Base-by-base conservation (phyloP, 2,329 filamentous ascomycete species). In the Dactylella cylindrospora region DNA sequence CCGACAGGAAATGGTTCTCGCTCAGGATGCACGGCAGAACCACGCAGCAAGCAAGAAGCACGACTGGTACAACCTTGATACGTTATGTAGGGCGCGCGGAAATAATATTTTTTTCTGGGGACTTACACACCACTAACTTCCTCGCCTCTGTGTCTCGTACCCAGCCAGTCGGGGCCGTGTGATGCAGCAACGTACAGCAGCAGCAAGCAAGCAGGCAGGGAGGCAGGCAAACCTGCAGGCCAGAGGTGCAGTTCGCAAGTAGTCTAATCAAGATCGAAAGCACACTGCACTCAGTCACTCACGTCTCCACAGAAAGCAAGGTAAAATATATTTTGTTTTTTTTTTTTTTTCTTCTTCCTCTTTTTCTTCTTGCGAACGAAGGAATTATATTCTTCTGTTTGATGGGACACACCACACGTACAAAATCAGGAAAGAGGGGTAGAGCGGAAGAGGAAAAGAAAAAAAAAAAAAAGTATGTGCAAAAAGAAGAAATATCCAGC, bases 401-500 rank as follows among this genome's bases (percentile, higher is more conserved):
- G 36, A 12, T 19, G 19, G 36, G 20, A 23, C 13, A 10, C n/a
- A 8, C 20, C 19, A 22, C 19, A 23, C 25, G 35, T 38, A 64
- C 40, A 40, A 53, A 52, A 52, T 33, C 47, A 45, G 50, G 59
- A 53, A 51, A 53, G 54, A 60, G 47, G 45, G 47, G 47, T 25
- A 22, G 36, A 36, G 32, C 46, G 47, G 47, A 65, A 43, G 20
- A 45, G 28, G 26, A 51, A 43, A 35, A 39, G 10, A 20, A 23
- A 28, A 19, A 39, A 20, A 39, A 39, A 19, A 19, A 39, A 17
- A 22, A 38, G 35, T 17, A 31, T 17, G 29, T 28, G 45, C 45
- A 64, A 47, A 53, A 55, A 64, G 64, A 65, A 64, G 66, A 59
- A 57, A 62, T 54, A 61, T 52, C 54, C 54, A 52, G 46, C 36